These are phyloP conservation scores for Candida dubliniensis DNA, from an alignment of 1,139 yeast species.

Conservation along the genomic window DNA sequence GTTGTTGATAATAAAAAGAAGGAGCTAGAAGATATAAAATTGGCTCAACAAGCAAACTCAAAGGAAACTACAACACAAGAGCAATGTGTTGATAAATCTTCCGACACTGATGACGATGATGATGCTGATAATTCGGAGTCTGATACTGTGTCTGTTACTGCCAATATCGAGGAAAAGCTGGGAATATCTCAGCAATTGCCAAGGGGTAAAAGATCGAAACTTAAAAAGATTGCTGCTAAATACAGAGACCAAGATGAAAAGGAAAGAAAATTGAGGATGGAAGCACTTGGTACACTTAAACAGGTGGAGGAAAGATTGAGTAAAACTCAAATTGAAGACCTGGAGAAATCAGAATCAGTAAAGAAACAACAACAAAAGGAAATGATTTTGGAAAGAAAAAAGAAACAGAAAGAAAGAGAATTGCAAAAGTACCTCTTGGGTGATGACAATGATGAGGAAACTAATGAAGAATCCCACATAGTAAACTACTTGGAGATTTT, in stretches of 20 bases:
- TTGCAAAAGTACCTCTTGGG: conserved; percentile 46
- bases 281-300: conserved; percentile 79
- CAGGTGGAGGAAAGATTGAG: conserved; percentile 50
- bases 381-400: conserved; percentile 35
- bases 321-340: conserved; percentile 24
- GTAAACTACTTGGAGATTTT: conserved; percentile 39
- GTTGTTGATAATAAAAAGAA: conserved; percentile 38
- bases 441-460: conserved; percentile 30
- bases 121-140: conserved; percentile 12
- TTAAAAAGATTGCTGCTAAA: conserved; percentile 78
- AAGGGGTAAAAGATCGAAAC: conserved; percentile 82
- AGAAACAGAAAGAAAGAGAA: conserved; percentile 52
- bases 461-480: conserved; percentile 23
- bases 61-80: neutral
- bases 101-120: conserved; percentile 11
- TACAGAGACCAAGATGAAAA: conserved; percentile 93
- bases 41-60: conserved; percentile 13
- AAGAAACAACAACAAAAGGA: conserved; percentile 21
- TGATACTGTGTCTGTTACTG: conserved; percentile 12
- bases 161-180: conserved; percentile 11
- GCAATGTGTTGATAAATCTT: no score
- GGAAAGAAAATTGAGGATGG: conserved; percentile 71
- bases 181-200: conserved; percentile 38
- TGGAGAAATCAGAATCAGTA: conserved; percentile 30
- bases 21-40: conserved; percentile 25